Evolutionary conservation across 2,329 filamentous ascomycete genomes (phyloP).

Genomic region (Elsinoe fawcettii): DNA sequence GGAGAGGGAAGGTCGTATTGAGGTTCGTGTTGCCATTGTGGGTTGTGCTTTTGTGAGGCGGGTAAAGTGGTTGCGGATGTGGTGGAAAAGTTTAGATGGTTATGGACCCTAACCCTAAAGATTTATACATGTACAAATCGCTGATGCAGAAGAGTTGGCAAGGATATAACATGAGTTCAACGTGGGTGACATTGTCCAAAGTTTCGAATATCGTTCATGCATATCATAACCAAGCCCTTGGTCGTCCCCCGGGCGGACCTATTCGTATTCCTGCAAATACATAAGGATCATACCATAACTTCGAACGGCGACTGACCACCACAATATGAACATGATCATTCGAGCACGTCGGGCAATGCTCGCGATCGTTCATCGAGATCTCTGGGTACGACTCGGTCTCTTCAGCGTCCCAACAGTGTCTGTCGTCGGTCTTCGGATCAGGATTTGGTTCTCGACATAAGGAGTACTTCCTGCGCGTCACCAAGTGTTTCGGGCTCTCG

Average conservation of each 20-base stretch:
- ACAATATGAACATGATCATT: neutral
- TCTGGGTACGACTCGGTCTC: neutral
- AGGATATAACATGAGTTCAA: no score
- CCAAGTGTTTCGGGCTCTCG: neutral
- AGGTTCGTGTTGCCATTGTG: neutral
- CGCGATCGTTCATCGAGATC: neutral
- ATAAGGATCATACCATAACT: neutral
- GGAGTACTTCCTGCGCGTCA: constrained; percentile 3
- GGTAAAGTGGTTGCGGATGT: neutral
- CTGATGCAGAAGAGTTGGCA: neutral
- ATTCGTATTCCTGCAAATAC: neutral
- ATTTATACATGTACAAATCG: neutral
- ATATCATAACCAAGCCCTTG: no score
- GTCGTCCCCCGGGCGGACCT: no score
- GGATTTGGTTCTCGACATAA: constrained; percentile 4
- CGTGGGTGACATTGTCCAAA: no score
- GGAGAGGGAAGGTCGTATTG: constrained; percentile 4
- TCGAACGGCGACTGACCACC: neutral
- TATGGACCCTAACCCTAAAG: neutral
- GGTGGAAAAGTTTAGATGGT: neutral
- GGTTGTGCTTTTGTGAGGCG: neutral
- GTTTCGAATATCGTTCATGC: no score
- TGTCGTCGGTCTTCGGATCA: neutral
- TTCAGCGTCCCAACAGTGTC: constrained; percentile 6
- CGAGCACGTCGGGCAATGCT: neutral